Base-by-base conservation (phyloP, 306 rosid genomes). In the Adenanthera pavonina region DNA sequence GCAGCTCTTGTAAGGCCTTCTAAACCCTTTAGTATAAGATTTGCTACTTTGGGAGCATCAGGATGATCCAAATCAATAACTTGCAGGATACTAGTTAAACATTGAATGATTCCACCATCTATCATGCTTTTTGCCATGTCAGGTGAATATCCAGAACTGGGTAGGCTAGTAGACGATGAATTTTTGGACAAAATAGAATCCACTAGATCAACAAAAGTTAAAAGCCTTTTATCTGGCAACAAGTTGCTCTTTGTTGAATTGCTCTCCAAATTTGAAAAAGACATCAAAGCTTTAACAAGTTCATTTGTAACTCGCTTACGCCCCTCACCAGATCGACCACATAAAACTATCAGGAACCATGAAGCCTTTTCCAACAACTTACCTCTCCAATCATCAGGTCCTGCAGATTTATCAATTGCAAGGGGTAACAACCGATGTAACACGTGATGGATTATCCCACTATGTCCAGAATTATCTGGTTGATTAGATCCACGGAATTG, bases 51-150 rank as follows among this genome's bases (percentile, higher is more conserved):
- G 72, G 97, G 94, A 77, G 97, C 94, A 80, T 96, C 98, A 33
- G 99, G 97, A 87, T 96, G 98, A 84, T 96, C 99, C 91, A 96
- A 86, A 88, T 96, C 99, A 82, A 96, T 87, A 87, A 96, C 96
- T 88, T 91, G 92, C 65, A 96, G 86, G 79, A 92, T 94, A 52
- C 89, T 84, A 70, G 99, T 96, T 25, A 96, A 80, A 84, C 97
- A 92, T 81, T 83, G 93, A 87, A 96, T 92, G 81, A 94, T 89
- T 77, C 98, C 99, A 54, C 97, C 97, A 75, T 94, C 99, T 62
- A 96, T 96, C 98, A 96, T 92, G 88, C 96, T 92, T 89, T 91
- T 95, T 66, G 99, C 99, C 70, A 95, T 91, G 80, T 95, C 99
- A 13, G 97, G 97, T 61, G 99, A 95, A 83, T 91, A 93, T 44